Evolutionary conservation across 2,329 filamentous ascomycete species (phyloP).

Genomic region (Pseudocercospora macadamiae): DNA sequence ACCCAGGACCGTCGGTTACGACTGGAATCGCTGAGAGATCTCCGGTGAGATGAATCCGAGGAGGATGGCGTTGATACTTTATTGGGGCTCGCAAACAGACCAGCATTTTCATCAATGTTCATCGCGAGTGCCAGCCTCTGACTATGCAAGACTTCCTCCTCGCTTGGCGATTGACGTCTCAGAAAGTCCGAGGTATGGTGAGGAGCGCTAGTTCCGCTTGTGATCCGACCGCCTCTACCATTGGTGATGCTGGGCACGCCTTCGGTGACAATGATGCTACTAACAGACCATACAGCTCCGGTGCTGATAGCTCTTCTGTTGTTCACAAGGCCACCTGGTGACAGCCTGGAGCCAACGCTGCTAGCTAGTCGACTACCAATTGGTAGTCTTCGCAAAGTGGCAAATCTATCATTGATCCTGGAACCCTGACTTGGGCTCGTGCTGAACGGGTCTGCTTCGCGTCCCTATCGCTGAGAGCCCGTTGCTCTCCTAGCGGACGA

Average conservation of each 20-base stretch:
- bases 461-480: neutral
- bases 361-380: slow-evolving; percentile 6
- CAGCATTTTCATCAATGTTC: slow-evolving; percentile 70
- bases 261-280: slow-evolving; percentile 57
- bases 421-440: slow-evolving; percentile 20
- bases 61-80: slow-evolving; percentile 22
- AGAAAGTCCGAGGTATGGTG: slow-evolving; percentile 62
- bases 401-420: slow-evolving; percentile 29
- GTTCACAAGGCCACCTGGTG: slow-evolving; percentile 3
- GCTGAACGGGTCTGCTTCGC: slow-evolving; percentile 33
- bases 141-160: slow-evolving; percentile 60
- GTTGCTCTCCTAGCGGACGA: neutral
- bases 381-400: slow-evolving; percentile 21
- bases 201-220: slow-evolving; percentile 73
- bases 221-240: slow-evolving; percentile 66
- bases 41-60: slow-evolving; percentile 9
- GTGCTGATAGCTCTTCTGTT: slow-evolving; percentile 54
- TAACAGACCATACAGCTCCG: slow-evolving; percentile 76
- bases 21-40: slow-evolving; percentile 17
- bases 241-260: slow-evolving; percentile 52
- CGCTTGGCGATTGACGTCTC: slow-evolving; percentile 37
- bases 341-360: slow-evolving; percentile 8
- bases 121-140: slow-evolving; percentile 78
- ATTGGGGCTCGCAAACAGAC: slow-evolving; percentile 59
- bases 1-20: slow-evolving; percentile 22